Conservation (phyloP, 2,329 filamentous ascomycete species). For the Botryotinia narcissicola region DNA sequence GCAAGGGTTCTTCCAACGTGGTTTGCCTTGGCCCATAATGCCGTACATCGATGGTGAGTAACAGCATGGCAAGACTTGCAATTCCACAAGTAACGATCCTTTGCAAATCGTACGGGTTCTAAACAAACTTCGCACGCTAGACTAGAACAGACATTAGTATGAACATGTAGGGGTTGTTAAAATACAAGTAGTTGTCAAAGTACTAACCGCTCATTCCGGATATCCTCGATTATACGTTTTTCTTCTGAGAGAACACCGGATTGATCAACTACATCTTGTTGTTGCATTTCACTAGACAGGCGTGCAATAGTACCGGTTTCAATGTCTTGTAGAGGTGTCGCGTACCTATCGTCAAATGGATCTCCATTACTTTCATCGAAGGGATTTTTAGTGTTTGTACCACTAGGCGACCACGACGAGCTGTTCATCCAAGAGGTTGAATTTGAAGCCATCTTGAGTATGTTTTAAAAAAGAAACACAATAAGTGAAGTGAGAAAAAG, state of each 20-base stretch:
- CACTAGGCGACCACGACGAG: not conserved
- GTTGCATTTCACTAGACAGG: constrained; percentile 12
- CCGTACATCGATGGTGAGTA: constrained; percentile 24
- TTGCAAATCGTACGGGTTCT: not conserved
- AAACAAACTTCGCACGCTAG: not conserved
- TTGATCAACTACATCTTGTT: constrained; percentile 17
- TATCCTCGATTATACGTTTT: constrained; percentile 21
- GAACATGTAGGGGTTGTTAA: not conserved
- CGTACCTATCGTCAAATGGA: not conserved
- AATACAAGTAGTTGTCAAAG: no score
- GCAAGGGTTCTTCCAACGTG: fast-evolving
- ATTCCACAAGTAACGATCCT: constrained; percentile 23
- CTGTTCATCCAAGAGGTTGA: no score
- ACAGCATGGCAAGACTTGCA: constrained; percentile 24
- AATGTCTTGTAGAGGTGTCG: constrained; percentile 9
- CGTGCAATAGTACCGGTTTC: not conserved
- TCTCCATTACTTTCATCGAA: constrained; percentile 5
- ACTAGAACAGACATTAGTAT: not conserved
- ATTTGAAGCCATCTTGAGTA: not conserved
- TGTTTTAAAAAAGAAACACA: not conserved
- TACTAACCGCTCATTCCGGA: constrained; percentile 23
- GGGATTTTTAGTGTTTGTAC: not conserved
- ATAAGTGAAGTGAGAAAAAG: not conserved
- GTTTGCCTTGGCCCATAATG: not conserved
- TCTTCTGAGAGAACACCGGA: constrained; percentile 9